Percentiles rank a stretch among this genome's conserved stretches.
Conservation (phyloP, 73 alveolate genomes). For the Durusdinium trenchii region DNA sequence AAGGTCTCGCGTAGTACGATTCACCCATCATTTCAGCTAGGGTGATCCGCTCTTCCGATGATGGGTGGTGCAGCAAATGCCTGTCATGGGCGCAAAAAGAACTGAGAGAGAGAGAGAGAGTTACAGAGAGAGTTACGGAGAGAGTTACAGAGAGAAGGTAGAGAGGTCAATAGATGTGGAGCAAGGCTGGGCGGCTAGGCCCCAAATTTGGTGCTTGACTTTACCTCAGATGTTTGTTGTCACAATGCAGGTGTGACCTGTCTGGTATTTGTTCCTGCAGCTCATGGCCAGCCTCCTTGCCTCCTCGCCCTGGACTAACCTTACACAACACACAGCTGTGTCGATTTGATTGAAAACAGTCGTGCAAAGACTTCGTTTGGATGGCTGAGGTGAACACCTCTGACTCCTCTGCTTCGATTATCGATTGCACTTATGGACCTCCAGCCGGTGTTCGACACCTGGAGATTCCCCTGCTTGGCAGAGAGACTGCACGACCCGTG, state of each 20-base stretch:
- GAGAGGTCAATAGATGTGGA: not conserved
- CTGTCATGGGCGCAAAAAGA: too few species aligned
- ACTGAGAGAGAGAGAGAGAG: not conserved
- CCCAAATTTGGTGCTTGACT: not conserved
- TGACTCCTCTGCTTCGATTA: constrained; percentile 80
- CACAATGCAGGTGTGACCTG: constrained; percentile 87
- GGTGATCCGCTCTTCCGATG: too few species aligned
- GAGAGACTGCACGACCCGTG: too few species aligned
- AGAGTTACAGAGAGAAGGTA: too few species aligned
- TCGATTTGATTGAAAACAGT: not conserved
- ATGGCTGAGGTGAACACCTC: constrained; percentile 81
- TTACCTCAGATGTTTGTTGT: too few species aligned
- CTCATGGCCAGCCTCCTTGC: constrained; percentile 92
- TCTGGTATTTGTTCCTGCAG: constrained; percentile 86
- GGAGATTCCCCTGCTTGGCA: not conserved
- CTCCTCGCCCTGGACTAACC: constrained; percentile 14
- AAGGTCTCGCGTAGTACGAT: constrained; percentile 61
- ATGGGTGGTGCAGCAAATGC: too few species aligned
- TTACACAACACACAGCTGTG: not conserved
- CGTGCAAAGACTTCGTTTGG: too few species aligned
- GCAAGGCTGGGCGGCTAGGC: not conserved
- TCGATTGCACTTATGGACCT: constrained; percentile 93
- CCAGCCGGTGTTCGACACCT: constrained; percentile 67
- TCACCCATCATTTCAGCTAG: too few species aligned
- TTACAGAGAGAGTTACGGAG: not conserved